Percentiles rank a stretch among this genome's conserved stretches.
phyloP scores from a whole-genome alignment of 768 basidiomycete genomes.

The Obba rivulosa region DNA sequence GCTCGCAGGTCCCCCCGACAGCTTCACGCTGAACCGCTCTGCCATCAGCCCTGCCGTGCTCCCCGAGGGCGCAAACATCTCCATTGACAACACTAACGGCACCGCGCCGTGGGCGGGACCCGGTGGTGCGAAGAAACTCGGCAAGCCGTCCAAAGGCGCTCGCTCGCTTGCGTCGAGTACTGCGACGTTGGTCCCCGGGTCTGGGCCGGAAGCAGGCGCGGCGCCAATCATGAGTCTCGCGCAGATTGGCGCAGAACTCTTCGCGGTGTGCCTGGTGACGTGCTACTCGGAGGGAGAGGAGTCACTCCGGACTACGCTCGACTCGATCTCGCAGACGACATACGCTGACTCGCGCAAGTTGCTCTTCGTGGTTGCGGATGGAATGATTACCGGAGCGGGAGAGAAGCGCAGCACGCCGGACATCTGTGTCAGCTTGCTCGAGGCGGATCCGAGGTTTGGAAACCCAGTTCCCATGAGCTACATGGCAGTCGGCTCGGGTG shows the following conservation, averaged over 20 bases:
- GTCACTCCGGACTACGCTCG: slow-evolving; percentile 84
- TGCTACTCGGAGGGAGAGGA: slow-evolving; percentile 98
- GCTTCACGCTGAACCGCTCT: slow-evolving; percentile 65
- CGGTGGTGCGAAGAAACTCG: slow-evolving; percentile 43
- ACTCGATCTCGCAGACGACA: slow-evolving; percentile 84
- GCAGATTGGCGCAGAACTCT: slow-evolving; percentile 92
- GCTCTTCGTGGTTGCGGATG: slow-evolving; percentile 92
- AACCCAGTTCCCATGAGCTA: slow-evolving; percentile 96
- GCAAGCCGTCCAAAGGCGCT: slow-evolving; percentile 42
- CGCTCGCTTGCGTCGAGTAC: slow-evolving; percentile 49
- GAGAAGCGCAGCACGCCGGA: slow-evolving; percentile 96
- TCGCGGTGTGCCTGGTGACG: slow-evolving; percentile 92
- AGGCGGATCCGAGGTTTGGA: slow-evolving; percentile 93
- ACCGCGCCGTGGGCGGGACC: slow-evolving; percentile 90
- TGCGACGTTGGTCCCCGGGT: slow-evolving; percentile 46
- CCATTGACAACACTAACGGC: slow-evolving; percentile 86
- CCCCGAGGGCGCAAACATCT: slow-evolving; percentile 93
- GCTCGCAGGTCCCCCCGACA: slow-evolving; percentile 73
- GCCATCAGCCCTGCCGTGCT: slow-evolving; percentile 94
- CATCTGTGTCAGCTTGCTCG: slow-evolving; percentile 86
- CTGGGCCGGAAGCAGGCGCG: slow-evolving; percentile 31
- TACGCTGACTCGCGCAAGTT: slow-evolving; percentile 93
- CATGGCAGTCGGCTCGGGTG: slow-evolving; percentile 81
- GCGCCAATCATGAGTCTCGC: slow-evolving; percentile 75
- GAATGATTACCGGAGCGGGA: slow-evolving; percentile 97